phyloP scores from a whole-genome alignment of 148 eudicot genomes.

The Pouteria glomerata region DNA sequence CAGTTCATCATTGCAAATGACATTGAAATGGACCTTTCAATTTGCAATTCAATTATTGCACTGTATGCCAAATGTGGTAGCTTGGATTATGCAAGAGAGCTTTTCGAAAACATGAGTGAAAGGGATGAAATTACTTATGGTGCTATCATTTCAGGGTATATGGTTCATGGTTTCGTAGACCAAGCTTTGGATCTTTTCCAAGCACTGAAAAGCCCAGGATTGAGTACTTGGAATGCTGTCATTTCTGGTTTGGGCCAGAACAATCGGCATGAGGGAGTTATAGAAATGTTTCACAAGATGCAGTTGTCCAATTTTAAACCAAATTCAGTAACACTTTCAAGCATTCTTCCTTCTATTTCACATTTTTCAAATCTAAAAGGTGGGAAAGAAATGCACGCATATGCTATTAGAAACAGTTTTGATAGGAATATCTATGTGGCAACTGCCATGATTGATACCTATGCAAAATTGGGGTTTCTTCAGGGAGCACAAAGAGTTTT shows the following conservation, averaged over 20 bases:
- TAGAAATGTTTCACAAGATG: slow-evolving; percentile 44
- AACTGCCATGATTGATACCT: slow-evolving; percentile 49
- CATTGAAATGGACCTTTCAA: slow-evolving; percentile 42
- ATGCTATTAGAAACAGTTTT: slow-evolving; percentile 41
- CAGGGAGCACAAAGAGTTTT: slow-evolving; percentile 41
- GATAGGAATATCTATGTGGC: slow-evolving; percentile 44
- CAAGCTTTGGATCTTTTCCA: slow-evolving; percentile 44
- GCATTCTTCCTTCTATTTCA: slow-evolving; percentile 52
- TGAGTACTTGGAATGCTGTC: slow-evolving; percentile 66
- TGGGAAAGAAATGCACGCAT: slow-evolving; percentile 54
- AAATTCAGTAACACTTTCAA: slow-evolving; percentile 55
- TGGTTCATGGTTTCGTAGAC: slow-evolving; percentile 60
- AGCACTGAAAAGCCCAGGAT: slow-evolving; percentile 36
- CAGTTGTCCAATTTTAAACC: slow-evolving; percentile 38
- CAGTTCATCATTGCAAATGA: slow-evolving; percentile 29
- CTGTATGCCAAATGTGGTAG: slow-evolving; percentile 71
- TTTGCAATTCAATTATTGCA: slow-evolving; percentile 51
- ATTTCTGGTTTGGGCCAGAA: slow-evolving; percentile 57
- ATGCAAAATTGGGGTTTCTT: slow-evolving; percentile 58
- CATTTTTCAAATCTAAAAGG: slow-evolving; percentile 36
- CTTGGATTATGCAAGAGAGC: slow-evolving; percentile 62
- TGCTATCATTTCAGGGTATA: slow-evolving; percentile 54
- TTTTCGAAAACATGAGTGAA: slow-evolving; percentile 53
- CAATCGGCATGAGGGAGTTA: slow-evolving; percentile 30
- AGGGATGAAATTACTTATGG: slow-evolving; percentile 62